Evolutionary conservation across 75 land plant genomes (phyloP), one percentile per base, ranked within the genome.

Genomic region (Pinus tabuliformis): DNA sequence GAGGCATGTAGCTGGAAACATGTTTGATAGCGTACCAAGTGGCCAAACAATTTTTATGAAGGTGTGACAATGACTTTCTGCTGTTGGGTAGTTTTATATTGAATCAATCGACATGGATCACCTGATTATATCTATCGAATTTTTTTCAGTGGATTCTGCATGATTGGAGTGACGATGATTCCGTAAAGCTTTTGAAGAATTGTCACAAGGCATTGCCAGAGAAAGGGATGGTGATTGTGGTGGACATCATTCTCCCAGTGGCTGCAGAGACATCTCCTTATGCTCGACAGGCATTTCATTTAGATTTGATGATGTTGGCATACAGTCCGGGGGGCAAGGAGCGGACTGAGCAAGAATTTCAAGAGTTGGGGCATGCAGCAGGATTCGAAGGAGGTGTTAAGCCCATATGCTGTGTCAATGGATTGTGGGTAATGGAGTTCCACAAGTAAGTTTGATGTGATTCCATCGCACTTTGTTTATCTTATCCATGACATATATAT

Each of bases 141-240:
- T 26, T 26, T 73, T 68, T 42, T 78, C 78, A 88, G 90, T 75
- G 80, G 77, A 78, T 85, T 45, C 59, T 82, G 70, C 90, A 88
- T 60, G 78, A 85, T 49, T 88, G 90, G 90, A 77, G 73, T 13
- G 85, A 88, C 49, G 75, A 77, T 28, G 57, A 68, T 6, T 64
- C 72, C 72, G 4, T 83, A 11, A 83, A 76, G 59, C 33, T 86
- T 6, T 62, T 86, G 66, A 68, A 70, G 56, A 86, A 86, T 58
- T 86, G 85, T 56, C 65, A 72, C 61, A 73, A 79, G 42, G 79
- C 82, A n/a, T 61, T 86, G 30, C 80, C 85, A 14, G 60, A 73
- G 7, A 33, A 74, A 12, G 87, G 87, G 24, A 78, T 75, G 62
- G 77, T 86, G 20, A 77, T 86, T 1, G 75, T 78, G 13, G 81